Evolutionary conservation across 371 early-diverging fungal genomes (phyloP).

Genomic region (Circinella umbellata): DNA sequence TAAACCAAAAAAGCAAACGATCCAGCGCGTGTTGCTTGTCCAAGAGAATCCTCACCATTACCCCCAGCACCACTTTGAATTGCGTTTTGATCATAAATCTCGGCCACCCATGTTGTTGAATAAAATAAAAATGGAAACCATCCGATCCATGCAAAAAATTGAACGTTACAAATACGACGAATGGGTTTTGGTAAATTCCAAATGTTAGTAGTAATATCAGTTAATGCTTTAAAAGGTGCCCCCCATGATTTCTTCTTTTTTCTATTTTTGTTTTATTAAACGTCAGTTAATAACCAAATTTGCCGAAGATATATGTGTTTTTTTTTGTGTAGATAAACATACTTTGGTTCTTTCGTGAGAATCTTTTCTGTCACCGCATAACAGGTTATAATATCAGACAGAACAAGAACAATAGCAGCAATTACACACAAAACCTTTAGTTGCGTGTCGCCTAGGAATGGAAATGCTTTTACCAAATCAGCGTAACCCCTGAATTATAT

Average conservation of each 20-base stretch:
- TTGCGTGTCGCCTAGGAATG: conserved; percentile 81
- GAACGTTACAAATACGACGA: conserved; percentile 82
- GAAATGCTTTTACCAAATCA: conserved; percentile 72
- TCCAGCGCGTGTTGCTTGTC: conserved; percentile 81
- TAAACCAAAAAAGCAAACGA: conserved; percentile 83
- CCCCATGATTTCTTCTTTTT: conserved; percentile 15
- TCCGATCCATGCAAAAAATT: conserved; percentile 94
- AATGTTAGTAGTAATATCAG: conserved; percentile 44
- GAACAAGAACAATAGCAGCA: conserved; percentile 67
- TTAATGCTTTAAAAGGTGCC: conserved; percentile 38
- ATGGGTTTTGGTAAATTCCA: conserved; percentile 74
- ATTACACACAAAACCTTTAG: conserved; percentile 81
- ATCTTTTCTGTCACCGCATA: conserved; percentile 61
- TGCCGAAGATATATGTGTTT: not conserved
- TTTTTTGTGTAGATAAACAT: conserved; percentile 9
- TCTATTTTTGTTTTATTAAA: not conserved
- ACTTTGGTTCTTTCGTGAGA: conserved; percentile 35
- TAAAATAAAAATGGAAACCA: conserved; percentile 98
- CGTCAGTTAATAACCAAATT: too few species aligned
- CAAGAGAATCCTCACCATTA: conserved; percentile 54
- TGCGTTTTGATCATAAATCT: conserved; percentile 50
- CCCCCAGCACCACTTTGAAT: conserved; percentile 25
- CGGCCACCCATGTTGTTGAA: conserved; percentile 81
- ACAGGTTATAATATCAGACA: conserved; percentile 73
- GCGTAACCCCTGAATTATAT: conserved; percentile 66